Evolutionary conservation across 129 eudicot genomes (phyloP).

Genomic region (Scalesia atractyloides): DNA sequence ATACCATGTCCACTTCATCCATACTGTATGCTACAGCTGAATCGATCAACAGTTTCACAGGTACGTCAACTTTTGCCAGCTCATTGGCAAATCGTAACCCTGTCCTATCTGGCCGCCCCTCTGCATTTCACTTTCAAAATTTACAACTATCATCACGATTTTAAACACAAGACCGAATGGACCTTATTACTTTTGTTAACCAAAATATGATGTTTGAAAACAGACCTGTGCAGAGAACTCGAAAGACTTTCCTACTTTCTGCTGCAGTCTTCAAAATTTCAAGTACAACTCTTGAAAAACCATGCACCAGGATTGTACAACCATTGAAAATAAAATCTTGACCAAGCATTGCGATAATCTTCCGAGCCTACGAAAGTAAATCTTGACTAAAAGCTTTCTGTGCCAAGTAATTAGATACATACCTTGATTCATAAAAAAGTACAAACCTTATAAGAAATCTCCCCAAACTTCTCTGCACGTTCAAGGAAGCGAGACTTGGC

Average conservation of each 20-base stretch:
- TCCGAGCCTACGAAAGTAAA: constrained; percentile 66
- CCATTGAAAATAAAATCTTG: constrained; percentile 97
- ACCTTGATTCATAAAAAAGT: neutral
- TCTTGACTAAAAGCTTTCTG: constrained; percentile 5
- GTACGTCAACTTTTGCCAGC: constrained; percentile 94
- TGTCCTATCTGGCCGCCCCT: constrained; percentile 97
- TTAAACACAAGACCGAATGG: neutral
- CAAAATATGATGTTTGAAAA: neutral
- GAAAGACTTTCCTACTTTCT: constrained; percentile 67
- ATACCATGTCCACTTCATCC: constrained; percentile 99
- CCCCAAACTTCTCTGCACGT: constrained; percentile 98
- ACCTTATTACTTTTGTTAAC: neutral
- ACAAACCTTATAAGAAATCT: constrained; percentile 85
- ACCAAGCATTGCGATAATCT: constrained; percentile 87
- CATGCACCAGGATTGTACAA: constrained; percentile 97
- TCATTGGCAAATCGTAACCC: constrained; percentile 89
- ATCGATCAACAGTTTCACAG: constrained; percentile 89
- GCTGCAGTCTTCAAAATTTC: constrained; percentile 90
- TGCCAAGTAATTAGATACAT: neutral
- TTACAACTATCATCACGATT: neutral
- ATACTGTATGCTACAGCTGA: constrained; percentile 95
- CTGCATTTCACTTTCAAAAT: constrained; percentile 46
- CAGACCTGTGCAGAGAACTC: constrained; percentile 93
- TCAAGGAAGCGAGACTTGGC: constrained; percentile 94
- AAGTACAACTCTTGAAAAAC: constrained; percentile 92